These are phyloP conservation scores for Paratinospora sagittata DNA, from an alignment of 164 flowering plant genomes.

Conservation along the genomic window DNA sequence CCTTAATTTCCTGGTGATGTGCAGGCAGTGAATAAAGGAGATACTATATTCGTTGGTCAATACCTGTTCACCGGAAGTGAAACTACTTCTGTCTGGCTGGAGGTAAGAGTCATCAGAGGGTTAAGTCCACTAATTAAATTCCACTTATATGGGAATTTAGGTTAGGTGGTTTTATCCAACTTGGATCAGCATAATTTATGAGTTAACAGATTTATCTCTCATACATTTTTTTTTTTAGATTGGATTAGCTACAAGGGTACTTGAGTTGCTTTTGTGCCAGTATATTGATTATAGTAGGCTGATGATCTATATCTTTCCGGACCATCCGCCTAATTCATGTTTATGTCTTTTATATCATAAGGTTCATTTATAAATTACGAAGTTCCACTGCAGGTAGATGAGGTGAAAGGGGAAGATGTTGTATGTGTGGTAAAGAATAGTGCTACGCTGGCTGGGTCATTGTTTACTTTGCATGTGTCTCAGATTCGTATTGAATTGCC, in stretches of 20 bases:
- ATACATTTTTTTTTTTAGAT: not conserved
- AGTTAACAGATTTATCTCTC: not conserved
- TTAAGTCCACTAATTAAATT: not conserved
- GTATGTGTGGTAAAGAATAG: conserved; percentile 67
- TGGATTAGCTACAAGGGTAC: not conserved
- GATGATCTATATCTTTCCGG: not conserved
- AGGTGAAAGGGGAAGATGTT: conserved; percentile 69
- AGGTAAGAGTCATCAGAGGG: conserved; percentile 13
- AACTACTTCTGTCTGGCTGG: conserved; percentile 37
- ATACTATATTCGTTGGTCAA: conserved; percentile 70
- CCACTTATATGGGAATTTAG: not conserved
- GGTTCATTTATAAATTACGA: not conserved
- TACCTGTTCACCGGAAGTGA: conserved; percentile 88
- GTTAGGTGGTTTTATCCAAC: not conserved
- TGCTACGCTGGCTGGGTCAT: conserved; percentile 70
- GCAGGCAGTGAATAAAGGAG: conserved; percentile 72
- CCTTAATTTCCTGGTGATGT: conserved; percentile 1
- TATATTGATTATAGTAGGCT: not conserved
- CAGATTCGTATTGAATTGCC: conserved; percentile 79
- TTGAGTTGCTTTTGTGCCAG: not conserved
- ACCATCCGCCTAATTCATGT: not conserved
- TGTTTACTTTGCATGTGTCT: conserved; percentile 76
- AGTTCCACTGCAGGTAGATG: conserved; percentile 51
- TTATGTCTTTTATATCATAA: not conserved
- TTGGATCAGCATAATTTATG: not conserved